Evolutionary conservation across 805 yeast species (phyloP).

Genomic region (Yamadazyma kitorensis): DNA sequence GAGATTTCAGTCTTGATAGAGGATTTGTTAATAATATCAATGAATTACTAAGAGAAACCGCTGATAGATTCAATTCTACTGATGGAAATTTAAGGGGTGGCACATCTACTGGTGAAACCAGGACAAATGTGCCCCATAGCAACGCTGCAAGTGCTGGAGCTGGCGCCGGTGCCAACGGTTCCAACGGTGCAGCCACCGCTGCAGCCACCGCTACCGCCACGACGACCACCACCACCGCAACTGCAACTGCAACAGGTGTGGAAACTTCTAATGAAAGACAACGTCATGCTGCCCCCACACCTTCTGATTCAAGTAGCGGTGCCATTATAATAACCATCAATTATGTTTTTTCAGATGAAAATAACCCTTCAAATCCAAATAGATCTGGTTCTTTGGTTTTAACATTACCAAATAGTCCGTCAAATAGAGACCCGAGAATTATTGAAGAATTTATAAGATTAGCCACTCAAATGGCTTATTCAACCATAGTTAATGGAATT

Average conservation of each 20-base stretch:
- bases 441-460: constrained; percentile 59
- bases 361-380: constrained; percentile 35
- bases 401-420: constrained; percentile 64
- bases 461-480: constrained; percentile 68
- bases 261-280: neutral
- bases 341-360: constrained; percentile 41
- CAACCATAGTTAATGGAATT: constrained; percentile 54
- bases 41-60: neutral
- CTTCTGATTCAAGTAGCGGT: no score
- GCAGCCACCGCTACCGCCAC: no score
- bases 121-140: no score
- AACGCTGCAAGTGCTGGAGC: neutral
- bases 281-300: neutral
- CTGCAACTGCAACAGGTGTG: constrained; percentile 3
- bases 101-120: no score
- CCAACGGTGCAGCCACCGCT: no score
- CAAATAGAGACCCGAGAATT: constrained; percentile 56
- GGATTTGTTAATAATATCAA: neutral
- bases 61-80: neutral
- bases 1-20: neutral
- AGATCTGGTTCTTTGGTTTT: constrained; percentile 59
- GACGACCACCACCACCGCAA: neutral
- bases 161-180: neutral
- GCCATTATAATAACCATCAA: constrained; percentile 44
- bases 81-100: no score